Evolutionary conservation across 768 basidiomycete genomes (phyloP).

Genomic region (Amanita subjunquillea): DNA sequence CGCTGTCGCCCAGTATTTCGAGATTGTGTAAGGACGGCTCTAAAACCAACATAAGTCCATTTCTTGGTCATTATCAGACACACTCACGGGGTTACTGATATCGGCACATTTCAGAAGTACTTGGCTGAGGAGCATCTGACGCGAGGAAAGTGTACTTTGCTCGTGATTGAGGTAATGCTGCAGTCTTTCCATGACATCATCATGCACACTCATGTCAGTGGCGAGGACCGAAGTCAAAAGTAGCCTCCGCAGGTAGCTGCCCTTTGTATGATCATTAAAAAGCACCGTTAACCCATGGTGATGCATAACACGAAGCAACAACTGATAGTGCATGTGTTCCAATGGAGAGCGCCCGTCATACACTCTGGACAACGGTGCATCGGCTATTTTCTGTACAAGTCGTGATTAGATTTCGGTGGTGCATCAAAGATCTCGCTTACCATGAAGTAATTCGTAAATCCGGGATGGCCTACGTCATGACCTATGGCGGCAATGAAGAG

Average conservation of each 20-base stretch:
- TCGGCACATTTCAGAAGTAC: constrained; percentile 95
- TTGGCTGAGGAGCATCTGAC: constrained; percentile 73
- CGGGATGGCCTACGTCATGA: constrained; percentile 96
- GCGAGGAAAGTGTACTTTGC: constrained; percentile 26
- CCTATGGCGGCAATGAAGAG: constrained; percentile 90
- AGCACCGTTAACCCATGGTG: constrained; percentile 65
- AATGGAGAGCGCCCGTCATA: constrained; percentile 87
- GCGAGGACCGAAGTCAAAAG: constrained; percentile 79
- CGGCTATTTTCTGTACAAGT: constrained; percentile 75
- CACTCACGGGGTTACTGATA: constrained; percentile 92
- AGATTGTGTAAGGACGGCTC: constrained; percentile 89
- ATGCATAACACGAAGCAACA: constrained; percentile 73
- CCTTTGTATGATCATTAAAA: constrained; percentile 43
- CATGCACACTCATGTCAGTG: constrained; percentile 93
- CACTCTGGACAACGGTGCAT: constrained; percentile 76
- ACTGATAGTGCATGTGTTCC: constrained; percentile 84
- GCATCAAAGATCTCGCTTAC: constrained; percentile 31
- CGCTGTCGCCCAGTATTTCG: constrained; percentile 86
- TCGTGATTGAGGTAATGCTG: constrained; percentile 34
- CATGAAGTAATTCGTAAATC: constrained; percentile 90
- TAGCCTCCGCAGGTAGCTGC: constrained; percentile 52
- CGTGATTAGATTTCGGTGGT: background rate
- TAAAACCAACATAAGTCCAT: constrained; percentile 19
- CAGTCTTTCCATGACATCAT: constrained; percentile 70
- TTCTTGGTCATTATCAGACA: background rate